Evolutionary conservation across 1,139 yeast species (phyloP), one percentile per base, ranked within the genome.

Genomic region (Petasospora fabianii): DNA sequence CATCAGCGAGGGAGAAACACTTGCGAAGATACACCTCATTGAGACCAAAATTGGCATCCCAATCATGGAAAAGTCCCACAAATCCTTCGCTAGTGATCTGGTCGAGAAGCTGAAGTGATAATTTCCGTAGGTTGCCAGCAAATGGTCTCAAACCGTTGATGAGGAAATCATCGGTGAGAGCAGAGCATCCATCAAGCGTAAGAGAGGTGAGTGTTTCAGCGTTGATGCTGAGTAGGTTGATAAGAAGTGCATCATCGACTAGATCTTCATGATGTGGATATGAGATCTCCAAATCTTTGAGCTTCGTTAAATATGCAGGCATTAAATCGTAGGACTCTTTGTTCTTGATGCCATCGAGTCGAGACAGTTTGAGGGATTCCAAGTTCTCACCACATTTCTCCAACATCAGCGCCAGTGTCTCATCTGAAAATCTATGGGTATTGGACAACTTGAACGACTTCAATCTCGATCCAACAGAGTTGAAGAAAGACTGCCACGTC

Each of bases 351-450:
- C 92, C 92, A 56, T 87, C 95, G 26, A 92, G 61, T 34, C 92
- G 66, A 5, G 84, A 74, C 27, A 92, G 61, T 3, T 77, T 68
- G 27, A 83, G 57, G 1, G 65, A 60, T 28, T 62, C 65, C 32
- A 92, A 60, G 21, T 68, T 65, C 0, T 66, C 54, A 3, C 86
- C 86, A 54, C 88, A 76, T 43, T 73, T 71, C 41, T 76, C 84
- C 17, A 86, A 67, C 37, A 92, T 56, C 15, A 80, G 62, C 5
- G 77, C 71, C 24, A 88, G 59, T 0, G 90, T 77, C 37, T 77
- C 82, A 46, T 81, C 76, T 13, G 79, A 73, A 49, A 92, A 81
- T 43, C 97, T 68, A 58, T 92, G 96, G 1, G 97, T 90, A 54
- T 87, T 86, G 31, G 80, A 69, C 13, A 92, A 60, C 50, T 81